Evolutionary conservation across 495 filamentous ascomycete species (phyloP).

Genomic region (Hypoxylon crocopeplum): DNA sequence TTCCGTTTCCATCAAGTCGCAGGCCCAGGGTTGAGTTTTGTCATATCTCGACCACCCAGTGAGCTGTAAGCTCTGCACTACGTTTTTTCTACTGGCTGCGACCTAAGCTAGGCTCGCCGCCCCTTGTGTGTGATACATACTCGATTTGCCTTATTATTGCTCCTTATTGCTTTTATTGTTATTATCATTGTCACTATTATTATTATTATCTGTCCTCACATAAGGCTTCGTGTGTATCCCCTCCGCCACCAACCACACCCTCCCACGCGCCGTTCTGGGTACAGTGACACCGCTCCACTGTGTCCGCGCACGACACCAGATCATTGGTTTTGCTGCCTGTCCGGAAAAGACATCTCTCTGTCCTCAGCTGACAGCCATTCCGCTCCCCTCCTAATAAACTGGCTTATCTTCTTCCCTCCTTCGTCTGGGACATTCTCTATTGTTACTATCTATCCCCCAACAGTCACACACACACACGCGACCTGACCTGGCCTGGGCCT

Average conservation of each 20-base stretch:
- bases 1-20: constrained; percentile 27
- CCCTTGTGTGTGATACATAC: constrained; percentile 11
- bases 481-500: not conserved
- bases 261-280: constrained; percentile 35
- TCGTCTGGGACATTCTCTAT: not conserved
- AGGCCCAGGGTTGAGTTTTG: constrained; percentile 25
- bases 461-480: not conserved
- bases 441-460: not conserved
- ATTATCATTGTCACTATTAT: constrained; percentile 10
- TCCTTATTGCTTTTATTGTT: not conserved
- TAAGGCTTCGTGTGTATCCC: constrained; percentile 19
- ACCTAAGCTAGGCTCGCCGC: not conserved
- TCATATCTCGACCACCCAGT: constrained; percentile 18
- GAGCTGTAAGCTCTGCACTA: constrained; percentile 14
- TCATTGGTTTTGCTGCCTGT: constrained; percentile 38
- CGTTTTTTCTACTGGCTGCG: constrained; percentile 15
- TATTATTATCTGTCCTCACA: constrained; percentile 30
- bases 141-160: constrained; percentile 10
- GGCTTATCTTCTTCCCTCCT: constrained; percentile 17
- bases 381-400: constrained; percentile 10
- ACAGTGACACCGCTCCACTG: constrained; percentile 43
- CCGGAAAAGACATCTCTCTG: constrained; percentile 26
- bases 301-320: constrained; percentile 28
- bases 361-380: constrained; percentile 35
- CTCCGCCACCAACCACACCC: constrained; percentile 29